phyloP scores from a whole-genome alignment of 371 early-diverging fungal species.

The Massospora cicadina region DNA sequence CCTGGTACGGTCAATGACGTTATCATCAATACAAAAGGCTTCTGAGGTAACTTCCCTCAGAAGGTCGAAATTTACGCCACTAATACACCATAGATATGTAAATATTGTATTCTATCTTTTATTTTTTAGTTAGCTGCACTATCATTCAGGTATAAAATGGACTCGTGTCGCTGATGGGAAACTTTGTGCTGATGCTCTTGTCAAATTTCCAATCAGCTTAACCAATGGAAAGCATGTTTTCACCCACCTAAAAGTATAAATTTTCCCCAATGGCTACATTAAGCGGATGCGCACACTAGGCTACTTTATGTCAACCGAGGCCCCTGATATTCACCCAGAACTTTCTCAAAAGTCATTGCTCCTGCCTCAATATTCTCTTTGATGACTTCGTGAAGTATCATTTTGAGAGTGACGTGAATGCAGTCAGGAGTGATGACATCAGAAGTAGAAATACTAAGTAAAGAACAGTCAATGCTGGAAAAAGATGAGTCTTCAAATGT shows the following conservation, averaged over 20 bases:
- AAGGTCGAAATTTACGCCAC: constrained; percentile 37
- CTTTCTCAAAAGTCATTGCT: too few relatives aligned
- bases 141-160: not conserved
- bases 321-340: too few relatives aligned
- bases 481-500: not conserved
- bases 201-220: constrained; percentile 37
- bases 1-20: constrained; percentile 49
- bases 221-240: constrained; percentile 24
- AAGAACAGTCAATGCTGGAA: not conserved
- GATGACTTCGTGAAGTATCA: not conserved
- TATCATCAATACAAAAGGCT: constrained; percentile 63
- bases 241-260: constrained; percentile 35
- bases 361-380: not conserved
- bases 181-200: constrained; percentile 13
- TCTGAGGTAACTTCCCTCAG: constrained; percentile 67
- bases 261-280: constrained; percentile 55
- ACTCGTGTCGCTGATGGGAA: not conserved
- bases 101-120: constrained; percentile 7
- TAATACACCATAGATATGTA: constrained; percentile 12
- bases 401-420: not conserved
- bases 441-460: not conserved
- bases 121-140: not conserved
- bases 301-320: too few relatives aligned
- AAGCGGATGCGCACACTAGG: constrained; percentile 53
- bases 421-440: not conserved